Evolutionary conservation across 1,284 basidiomycete species (phyloP), one percentile per base, ranked within the genome.

Genomic region (Sphagnurus paluster): DNA sequence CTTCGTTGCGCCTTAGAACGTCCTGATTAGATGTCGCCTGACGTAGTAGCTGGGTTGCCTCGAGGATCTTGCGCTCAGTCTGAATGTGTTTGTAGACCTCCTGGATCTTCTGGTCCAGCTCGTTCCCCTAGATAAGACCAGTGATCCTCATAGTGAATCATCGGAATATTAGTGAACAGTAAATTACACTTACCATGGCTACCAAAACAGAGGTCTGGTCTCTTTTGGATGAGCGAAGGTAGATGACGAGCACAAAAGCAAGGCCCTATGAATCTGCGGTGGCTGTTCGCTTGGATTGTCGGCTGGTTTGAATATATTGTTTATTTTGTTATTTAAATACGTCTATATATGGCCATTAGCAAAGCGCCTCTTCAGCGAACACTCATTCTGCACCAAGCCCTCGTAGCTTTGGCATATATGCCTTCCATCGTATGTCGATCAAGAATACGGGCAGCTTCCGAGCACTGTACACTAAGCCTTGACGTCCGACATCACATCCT

Each of bases 11-110:
- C 54, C 87, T 79, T 45, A 93, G 74, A 44, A 95, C 93, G 69
- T 95, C 92, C 55, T 82, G 89, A 63, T 96, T 96, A 40, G 72
- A 80, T 28, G 93, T 94, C 3, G 91, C 93, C 63, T 83, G 81
- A 40, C 87, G 80, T 50, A 96, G 76, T 54, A 82, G 77, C 63
- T 89, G 82, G 40, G 86, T 86, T 16, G 87, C 93, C 69, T 95
- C 90, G 57, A 96, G 80, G 65, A 95, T 86, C 77, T 93, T 93
- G 69, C 87, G 88, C 73, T 96, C 92, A 40, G 87, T 93, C 71
- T 89, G 82, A 68, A 96, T 95, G 67, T 90, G 88, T 68, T 82
- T 86, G 70, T 88, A 84, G 61, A 95, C 84, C 70, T 94, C 91
- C 67, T 89, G 84, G 65, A 96, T 93, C 81, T 94, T 94, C 77